A percentile compares a stretch with the other conserved stretches of the same genome.
These are phyloP conservation scores for Cyclostephanos tholiformis DNA, from an alignment of 108 stramenopile genomes.

Conservation along the genomic window DNA sequence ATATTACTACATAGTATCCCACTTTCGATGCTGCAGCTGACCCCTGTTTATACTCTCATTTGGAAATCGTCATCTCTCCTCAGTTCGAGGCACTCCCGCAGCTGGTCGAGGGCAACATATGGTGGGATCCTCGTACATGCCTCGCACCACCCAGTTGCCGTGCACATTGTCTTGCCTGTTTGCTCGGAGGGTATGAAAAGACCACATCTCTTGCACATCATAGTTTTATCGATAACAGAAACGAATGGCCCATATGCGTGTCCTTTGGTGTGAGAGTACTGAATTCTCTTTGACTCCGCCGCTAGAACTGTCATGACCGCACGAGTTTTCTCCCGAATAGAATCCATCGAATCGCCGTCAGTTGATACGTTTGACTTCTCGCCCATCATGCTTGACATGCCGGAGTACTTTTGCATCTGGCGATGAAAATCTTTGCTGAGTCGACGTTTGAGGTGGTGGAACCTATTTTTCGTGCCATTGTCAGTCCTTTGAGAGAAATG, in stretches of 20 bases:
- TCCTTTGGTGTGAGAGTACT: constrained; percentile 6
- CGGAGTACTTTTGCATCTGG: constrained; percentile 11
- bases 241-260: constrained; percentile 17
- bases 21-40: too few species aligned
- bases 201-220: constrained; percentile 21
- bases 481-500: constrained; percentile 44
- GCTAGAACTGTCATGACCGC: constrained; percentile 14
- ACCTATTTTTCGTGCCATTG: constrained; percentile 61
- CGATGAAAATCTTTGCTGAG: constrained; percentile 19
- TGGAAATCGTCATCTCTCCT: constrained; percentile 13
- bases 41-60: neutral
- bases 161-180: constrained; percentile 9
- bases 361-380: neutral
- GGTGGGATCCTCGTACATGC: constrained; percentile 28
- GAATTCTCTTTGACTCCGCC: constrained; percentile 13
- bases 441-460: constrained; percentile 34
- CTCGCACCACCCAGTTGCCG: constrained; percentile 18
- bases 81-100: constrained; percentile 20
- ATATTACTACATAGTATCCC: too few species aligned
- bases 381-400: neutral
- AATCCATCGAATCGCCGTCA: neutral
- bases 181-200: constrained; percentile 23
- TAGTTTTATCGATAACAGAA: constrained; percentile 1
- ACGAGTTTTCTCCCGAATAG: constrained; percentile 6
- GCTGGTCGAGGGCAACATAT: constrained; percentile 13